Evolutionary conservation across 768 basidiomycete genomes (phyloP).

Genomic region (Leccinum subgranulosum): DNA sequence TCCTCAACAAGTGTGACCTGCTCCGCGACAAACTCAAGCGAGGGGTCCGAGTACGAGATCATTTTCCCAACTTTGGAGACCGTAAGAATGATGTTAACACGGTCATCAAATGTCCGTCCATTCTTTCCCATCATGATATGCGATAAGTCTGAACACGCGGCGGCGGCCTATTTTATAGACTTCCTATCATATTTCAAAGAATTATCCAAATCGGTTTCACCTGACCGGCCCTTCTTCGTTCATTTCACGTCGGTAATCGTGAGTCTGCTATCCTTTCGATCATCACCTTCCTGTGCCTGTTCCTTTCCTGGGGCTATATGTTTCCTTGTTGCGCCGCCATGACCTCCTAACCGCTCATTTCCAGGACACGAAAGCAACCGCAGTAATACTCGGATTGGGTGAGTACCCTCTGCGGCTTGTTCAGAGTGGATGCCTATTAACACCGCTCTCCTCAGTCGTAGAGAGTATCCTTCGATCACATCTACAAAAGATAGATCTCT

Average conservation of each 20-base stretch:
- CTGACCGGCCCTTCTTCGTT: constrained; percentile 64
- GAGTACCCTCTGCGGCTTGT: constrained; percentile 21
- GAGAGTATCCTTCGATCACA: constrained; percentile 73
- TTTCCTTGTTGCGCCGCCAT: neutral
- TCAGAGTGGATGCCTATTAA: constrained; percentile 5
- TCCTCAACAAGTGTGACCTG: constrained; percentile 72
- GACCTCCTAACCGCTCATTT: constrained; percentile 11
- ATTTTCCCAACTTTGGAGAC: constrained; percentile 71
- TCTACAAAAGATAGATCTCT: constrained; percentile 65
- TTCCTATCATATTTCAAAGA: constrained; percentile 82
- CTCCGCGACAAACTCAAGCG: constrained; percentile 68
- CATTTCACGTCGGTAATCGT: constrained; percentile 80
- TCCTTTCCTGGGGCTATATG: neutral
- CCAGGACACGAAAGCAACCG: constrained; percentile 75
- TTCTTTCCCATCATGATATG: constrained; percentile 1
- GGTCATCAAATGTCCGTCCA: constrained; percentile 63
- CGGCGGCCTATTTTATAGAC: constrained; percentile 40
- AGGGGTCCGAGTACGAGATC: constrained; percentile 63
- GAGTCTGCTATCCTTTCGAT: constrained; percentile 29
- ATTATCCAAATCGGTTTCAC: constrained; percentile 59
- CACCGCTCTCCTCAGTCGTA: constrained; percentile 44
- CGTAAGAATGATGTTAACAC: constrained; percentile 67
- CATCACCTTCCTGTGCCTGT: constrained; percentile 7
- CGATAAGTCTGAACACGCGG: constrained; percentile 9
- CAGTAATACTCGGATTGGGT: constrained; percentile 67